Evolutionary conservation across 257 asterid species (phyloP).

Genomic region (Coffea canephora): DNA sequence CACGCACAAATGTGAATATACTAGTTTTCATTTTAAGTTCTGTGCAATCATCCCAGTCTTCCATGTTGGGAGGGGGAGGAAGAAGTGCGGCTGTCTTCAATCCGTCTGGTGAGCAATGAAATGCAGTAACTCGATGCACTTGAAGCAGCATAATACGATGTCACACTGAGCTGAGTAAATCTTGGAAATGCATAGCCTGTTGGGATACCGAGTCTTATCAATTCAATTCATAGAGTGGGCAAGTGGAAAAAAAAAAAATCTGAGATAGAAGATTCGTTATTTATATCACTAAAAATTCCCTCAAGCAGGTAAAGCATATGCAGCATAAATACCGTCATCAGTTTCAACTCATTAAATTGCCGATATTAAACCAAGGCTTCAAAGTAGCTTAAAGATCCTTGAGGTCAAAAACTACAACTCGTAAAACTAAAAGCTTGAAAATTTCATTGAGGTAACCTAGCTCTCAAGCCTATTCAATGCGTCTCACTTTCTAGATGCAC

Average conservation of each 20-base stretch:
- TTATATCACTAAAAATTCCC: not conserved
- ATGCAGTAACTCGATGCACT: constrained; percentile 76
- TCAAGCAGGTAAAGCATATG: not conserved
- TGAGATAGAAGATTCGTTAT: not conserved
- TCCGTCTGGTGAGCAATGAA: constrained; percentile 70
- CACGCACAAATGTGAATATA: not conserved
- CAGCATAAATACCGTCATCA: not conserved
- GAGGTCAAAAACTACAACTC: not conserved
- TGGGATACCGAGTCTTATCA: constrained; percentile 1
- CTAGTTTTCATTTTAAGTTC: not conserved
- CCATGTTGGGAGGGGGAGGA: constrained; percentile 45
- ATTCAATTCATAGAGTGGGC: not conserved
- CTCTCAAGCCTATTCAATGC: not conserved
- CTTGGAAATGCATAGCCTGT: constrained; percentile 78
- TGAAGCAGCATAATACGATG: constrained; percentile 81
- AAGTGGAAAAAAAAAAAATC: not conserved
- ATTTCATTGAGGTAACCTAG: not conserved
- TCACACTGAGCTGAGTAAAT: constrained; percentile 72
- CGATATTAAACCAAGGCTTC: not conserved
- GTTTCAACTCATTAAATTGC: not conserved
- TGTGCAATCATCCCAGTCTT: constrained; percentile 40
- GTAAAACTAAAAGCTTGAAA: not conserved
- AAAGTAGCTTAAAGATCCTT: not conserved
- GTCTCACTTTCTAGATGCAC: not conserved
- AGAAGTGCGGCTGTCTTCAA: constrained; percentile 54